Evolutionary conservation across 768 basidiomycete genomes (phyloP).

Genomic region (Cytidiella melzeri): DNA sequence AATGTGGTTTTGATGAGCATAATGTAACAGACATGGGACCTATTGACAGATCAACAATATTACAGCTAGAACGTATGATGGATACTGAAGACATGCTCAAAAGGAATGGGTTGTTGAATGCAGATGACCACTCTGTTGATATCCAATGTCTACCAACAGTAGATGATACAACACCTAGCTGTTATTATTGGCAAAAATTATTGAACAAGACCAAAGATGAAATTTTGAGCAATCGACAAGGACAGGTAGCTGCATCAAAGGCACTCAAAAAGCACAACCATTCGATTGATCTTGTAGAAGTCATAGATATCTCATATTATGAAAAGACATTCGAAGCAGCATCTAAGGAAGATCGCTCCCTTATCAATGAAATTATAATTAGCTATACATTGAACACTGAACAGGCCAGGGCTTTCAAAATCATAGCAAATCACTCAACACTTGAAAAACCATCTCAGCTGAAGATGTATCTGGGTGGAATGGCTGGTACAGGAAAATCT

Average conservation of each 20-base stretch:
- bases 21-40: background rate
- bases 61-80: background rate
- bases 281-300: background rate
- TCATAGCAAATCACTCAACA: conserved; percentile 15
- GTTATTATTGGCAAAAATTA: background rate
- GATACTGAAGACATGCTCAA: conserved; percentile 1
- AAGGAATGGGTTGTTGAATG: background rate
- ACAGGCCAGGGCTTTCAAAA: conserved; percentile 16
- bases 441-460: conserved; percentile 6
- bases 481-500: conserved; percentile 22
- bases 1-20: background rate
- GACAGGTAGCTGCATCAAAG: background rate
- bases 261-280: background rate
- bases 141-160: background rate
- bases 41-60: background rate
- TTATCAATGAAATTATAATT: background rate
- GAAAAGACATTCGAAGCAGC: background rate
- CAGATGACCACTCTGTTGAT: too few species aligned
- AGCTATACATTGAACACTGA: conserved; percentile 16
- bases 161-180: background rate
- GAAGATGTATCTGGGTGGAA: conserved; percentile 19
- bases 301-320: conserved; percentile 4
- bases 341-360: background rate
- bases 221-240: background rate
- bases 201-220: background rate